These are phyloP conservation scores for Carex myosuroides DNA, from an alignment of 176 grass and related monocot species.

Conservation along the genomic window DNA sequence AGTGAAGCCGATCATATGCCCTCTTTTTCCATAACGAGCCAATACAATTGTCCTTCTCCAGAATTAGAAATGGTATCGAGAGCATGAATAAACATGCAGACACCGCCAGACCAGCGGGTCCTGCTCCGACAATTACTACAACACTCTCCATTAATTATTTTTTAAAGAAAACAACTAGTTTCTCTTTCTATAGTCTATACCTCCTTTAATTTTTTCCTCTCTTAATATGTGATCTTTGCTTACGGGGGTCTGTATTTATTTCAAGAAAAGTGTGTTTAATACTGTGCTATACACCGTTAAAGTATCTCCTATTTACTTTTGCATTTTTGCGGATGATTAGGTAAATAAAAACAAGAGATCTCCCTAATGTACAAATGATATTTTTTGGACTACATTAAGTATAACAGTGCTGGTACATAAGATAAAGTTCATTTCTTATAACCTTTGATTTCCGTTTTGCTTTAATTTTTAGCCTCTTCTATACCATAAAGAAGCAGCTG, in stretches of 20 bases:
- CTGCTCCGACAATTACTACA: conserved; percentile 20
- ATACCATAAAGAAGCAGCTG: too few relatives aligned
- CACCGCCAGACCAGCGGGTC: conserved; percentile 18
- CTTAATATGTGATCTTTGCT: not conserved
- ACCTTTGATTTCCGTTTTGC: too few relatives aligned
- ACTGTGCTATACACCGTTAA: not conserved
- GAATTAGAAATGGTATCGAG: not conserved
- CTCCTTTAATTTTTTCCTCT: not conserved
- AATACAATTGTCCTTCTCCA: conserved; percentile 20
- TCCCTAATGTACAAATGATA: not conserved
- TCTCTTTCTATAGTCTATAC: not conserved
- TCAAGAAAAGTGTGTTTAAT: not conserved
- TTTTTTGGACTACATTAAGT: not conserved
- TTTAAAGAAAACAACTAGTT: not conserved
- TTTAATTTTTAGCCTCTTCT: too few relatives aligned
- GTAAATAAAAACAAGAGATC: not conserved
- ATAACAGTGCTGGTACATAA: too few relatives aligned
- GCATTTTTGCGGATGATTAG: not conserved
- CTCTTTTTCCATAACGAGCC: conserved; percentile 30
- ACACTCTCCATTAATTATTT: not conserved
- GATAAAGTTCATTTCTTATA: too few relatives aligned
- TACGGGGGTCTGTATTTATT: not conserved
- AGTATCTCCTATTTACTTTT: not conserved
- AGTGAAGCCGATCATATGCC: conserved; percentile 30
- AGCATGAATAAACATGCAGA: not conserved